These are phyloP conservation scores for Phaeomoniella chlamydospora DNA, from an alignment of 2,329 filamentous ascomycete genomes.

Conservation along the genomic window DNA sequence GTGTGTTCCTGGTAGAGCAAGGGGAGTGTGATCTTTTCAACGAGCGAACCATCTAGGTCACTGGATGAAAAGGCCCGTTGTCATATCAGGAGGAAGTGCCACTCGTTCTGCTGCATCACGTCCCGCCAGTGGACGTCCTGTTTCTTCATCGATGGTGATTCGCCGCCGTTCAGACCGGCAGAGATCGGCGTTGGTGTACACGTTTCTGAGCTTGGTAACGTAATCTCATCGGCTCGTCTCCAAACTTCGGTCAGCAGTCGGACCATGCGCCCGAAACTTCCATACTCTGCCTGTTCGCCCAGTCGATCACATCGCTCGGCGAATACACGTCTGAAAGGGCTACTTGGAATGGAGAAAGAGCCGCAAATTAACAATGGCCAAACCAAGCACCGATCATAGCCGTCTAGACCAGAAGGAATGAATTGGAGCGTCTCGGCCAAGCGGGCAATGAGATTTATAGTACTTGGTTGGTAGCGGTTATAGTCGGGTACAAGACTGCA, in stretches of 20 bases:
- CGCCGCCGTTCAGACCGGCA: conserved; percentile 9
- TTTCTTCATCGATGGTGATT: conserved; percentile 15
- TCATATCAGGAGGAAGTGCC: conserved; percentile 86
- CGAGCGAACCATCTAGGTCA: neutral
- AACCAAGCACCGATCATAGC: conserved; percentile 79
- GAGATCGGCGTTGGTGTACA: conserved; percentile 13
- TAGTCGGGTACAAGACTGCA: conserved; percentile 88
- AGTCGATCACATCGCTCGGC: conserved; percentile 59
- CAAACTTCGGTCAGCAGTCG: conserved; percentile 72
- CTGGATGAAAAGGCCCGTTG: conserved; percentile 1
- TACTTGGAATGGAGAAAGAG: conserved; percentile 57
- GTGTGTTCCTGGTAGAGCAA: conserved; percentile 1
- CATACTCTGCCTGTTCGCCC: conserved; percentile 62
- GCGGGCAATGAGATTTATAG: conserved; percentile 61
- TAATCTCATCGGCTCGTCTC: conserved; percentile 53
- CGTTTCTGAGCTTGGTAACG: conserved; percentile 14
- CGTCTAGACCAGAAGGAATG: conserved; percentile 66
- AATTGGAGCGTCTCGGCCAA: conserved; percentile 62
- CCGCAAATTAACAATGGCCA: conserved; percentile 90
- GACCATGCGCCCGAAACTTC: conserved; percentile 73
- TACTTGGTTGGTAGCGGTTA: conserved; percentile 58
- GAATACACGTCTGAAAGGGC: conserved; percentile 65
- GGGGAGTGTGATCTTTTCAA: neutral
- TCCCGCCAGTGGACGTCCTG: conserved; percentile 86
- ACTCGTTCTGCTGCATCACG: conserved; percentile 78